Evolutionary conservation across 129 eudicot species (phyloP).

Genomic region (Flaveria trinervia): DNA sequence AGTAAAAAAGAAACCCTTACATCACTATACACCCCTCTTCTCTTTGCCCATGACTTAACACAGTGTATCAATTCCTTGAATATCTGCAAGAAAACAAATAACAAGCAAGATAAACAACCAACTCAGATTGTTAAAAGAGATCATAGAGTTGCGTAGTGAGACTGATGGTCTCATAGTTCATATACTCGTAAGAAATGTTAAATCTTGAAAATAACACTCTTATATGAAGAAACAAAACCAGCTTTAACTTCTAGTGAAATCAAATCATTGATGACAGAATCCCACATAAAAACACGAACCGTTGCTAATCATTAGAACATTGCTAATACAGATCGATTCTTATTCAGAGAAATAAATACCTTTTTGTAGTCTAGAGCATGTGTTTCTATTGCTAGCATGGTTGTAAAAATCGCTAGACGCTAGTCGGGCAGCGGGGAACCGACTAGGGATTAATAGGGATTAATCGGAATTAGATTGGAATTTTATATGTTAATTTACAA

Average conservation of each 20-base stretch:
- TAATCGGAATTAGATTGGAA: too few relatives aligned
- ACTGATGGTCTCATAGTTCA: slow-evolving; percentile 4
- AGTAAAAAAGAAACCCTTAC: slow-evolving; percentile 42
- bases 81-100: slow-evolving; percentile 34
- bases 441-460: too few relatives aligned
- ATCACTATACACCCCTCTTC: slow-evolving; percentile 70
- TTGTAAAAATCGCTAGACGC: too few relatives aligned
- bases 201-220: not conserved
- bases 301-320: not conserved
- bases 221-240: not conserved
- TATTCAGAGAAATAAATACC: not conserved
- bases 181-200: not conserved
- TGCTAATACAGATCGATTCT: not conserved
- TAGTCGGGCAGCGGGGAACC: too few relatives aligned
- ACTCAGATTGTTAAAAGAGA: not conserved
- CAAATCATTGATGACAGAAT: slow-evolving; percentile 1
- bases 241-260: slow-evolving; percentile 9
- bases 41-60: slow-evolving; percentile 64
- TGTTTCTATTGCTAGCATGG: not conserved
- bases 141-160: not conserved
- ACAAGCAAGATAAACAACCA: slow-evolving; percentile 18
- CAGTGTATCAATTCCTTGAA: slow-evolving; percentile 52
- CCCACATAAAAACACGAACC: not conserved
- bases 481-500: too few relatives aligned
- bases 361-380: not conserved